phyloP scores from a whole-genome alignment of 225 moss, liverwort and hornwort species.

The Antitrichia curtipendula region DNA sequence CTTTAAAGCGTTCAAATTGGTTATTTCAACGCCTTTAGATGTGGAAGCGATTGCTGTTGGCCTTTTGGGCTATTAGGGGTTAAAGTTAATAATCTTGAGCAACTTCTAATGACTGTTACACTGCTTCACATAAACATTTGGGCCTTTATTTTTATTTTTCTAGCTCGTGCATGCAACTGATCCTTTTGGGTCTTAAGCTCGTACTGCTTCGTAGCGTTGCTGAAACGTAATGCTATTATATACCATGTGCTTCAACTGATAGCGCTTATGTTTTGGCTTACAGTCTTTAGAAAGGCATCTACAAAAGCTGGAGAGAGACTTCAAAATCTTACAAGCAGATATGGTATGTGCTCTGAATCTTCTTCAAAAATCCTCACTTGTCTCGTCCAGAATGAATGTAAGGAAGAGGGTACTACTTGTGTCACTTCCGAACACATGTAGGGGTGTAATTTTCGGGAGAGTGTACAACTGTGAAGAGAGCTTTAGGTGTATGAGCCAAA shows the following conservation, averaged over 20 bases:
- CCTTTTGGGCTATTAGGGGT: background rate
- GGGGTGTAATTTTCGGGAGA: background rate
- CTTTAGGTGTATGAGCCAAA: background rate
- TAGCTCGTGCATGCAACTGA: background rate
- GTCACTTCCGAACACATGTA: background rate
- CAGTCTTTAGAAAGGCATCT: slow-evolving; percentile 79
- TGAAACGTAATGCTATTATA: background rate
- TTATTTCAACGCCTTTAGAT: background rate
- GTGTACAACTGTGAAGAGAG: background rate
- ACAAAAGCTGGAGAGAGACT: slow-evolving; percentile 52
- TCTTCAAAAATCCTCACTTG: background rate
- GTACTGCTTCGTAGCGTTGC: background rate
- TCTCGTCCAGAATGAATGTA: background rate
- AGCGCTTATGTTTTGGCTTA: background rate
- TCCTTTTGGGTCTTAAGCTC: background rate
- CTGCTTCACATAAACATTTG: background rate
- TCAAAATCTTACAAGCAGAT: slow-evolving; percentile 30
- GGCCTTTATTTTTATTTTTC: background rate
- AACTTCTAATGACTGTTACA: background rate
- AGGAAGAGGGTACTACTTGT: background rate
- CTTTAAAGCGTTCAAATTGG: background rate
- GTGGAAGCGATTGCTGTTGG: background rate
- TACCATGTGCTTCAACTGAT: background rate
- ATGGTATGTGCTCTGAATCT: slow-evolving; percentile 39
- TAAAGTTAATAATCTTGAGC: background rate